Base-by-base conservation (phyloP, 768 basidiomycete species). In the Serendipita sp. region DNA sequence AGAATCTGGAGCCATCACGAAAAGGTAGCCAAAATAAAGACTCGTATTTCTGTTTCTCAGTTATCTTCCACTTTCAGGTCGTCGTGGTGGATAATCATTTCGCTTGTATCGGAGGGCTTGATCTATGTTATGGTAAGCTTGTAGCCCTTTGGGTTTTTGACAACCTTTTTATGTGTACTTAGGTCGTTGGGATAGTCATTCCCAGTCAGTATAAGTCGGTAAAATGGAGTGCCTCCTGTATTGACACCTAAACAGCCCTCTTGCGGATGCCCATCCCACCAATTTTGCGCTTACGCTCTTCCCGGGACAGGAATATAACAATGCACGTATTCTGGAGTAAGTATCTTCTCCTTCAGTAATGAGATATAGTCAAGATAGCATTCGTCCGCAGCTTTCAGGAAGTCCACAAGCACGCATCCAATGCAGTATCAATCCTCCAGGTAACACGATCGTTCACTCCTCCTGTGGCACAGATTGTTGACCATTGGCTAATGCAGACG, bases 1-100 rank as follows among this genome's bases (percentile, higher is more conserved):
- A 80, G 89, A 68, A 87, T 90, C 71, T 95, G 91, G 91, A 87
- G 85, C 28, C 93, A 94, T 70, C 92, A 94, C 72, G 91, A 94
- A 71, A 95, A 58, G 53, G 53, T 33, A 31, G 9, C 11, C 30
- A 58, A 26, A n/a, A 9, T 9, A 22, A 9, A 5, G 7, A 22
- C 45, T n/a, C n/a, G n/a, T 17, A 22, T 50, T 50, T 50, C 45
- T n/a, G 20, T 50, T n/a, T n/a, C n/a, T n/a, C n/a, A n/a, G n/a
- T n/a, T n/a, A 26, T 13, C 17, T 58, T 4, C 53, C 33, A 56
- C n/a, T 41, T 9, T 26, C 60, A 75, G 75, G 82, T 91, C 50
- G 88, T 93, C 24, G 81, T 91, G 24, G 84, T 95, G 3, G 93
- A 96, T 70, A 90, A 92, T 68, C 83, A 87, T 68, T 79, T 75